Evolutionary conservation across 768 basidiomycete genomes (phyloP).

Genomic region (Candolleomyces aberdarensis): DNA sequence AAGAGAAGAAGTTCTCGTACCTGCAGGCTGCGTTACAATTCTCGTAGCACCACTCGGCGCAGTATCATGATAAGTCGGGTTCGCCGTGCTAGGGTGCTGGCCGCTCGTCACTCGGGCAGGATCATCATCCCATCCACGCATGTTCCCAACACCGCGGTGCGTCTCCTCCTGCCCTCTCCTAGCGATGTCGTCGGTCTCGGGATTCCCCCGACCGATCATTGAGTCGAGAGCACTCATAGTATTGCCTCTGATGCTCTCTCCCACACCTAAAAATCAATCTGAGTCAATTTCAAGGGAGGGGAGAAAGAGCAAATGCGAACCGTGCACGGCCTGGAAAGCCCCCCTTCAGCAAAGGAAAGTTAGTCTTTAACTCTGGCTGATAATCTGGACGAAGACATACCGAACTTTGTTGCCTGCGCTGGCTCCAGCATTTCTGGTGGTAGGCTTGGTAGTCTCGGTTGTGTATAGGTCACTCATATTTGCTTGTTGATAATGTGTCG

Average conservation of each 20-base stretch:
- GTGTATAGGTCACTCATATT: too few species aligned
- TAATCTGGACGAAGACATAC: too few species aligned
- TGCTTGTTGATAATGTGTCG: too few species aligned
- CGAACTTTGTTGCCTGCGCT: too few species aligned
- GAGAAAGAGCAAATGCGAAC: background rate
- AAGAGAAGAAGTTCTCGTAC: background rate
- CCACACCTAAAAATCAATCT: background rate
- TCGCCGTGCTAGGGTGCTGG: background rate
- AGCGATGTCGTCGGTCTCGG: background rate
- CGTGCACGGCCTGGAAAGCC: too few species aligned
- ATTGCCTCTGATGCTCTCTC: constrained; percentile 1
- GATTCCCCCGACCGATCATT: background rate
- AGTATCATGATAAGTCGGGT: background rate
- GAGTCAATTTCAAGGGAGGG: background rate
- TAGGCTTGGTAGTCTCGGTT: too few species aligned
- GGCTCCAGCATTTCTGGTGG: too few species aligned
- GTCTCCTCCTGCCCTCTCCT: background rate
- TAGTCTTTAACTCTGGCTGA: too few species aligned
- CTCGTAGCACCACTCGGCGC: too few species aligned
- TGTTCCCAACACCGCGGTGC: background rate
- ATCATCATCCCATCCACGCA: background rate
- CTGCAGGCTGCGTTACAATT: too few species aligned
- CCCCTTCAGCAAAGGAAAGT: too few species aligned
- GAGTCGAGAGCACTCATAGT: background rate
- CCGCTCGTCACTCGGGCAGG: background rate